Conservation (phyloP, 345 rosid genomes). For the Moricandia moricandioides region DNA sequence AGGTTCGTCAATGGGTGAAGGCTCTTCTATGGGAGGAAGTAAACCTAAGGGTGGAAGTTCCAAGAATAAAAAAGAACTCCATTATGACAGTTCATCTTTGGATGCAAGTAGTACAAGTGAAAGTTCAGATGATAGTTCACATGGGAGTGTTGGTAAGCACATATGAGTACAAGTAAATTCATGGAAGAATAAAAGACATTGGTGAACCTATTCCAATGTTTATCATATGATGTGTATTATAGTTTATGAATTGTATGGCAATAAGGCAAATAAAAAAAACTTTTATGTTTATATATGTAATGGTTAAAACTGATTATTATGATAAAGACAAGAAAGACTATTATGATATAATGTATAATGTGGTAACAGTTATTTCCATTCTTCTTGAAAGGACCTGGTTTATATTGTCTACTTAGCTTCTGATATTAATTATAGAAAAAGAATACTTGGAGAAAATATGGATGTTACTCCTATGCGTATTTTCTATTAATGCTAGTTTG, state of each 20-base stretch:
- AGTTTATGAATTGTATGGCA: background rate
- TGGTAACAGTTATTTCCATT: background rate
- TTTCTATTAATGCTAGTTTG: background rate
- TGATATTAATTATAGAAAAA: background rate
- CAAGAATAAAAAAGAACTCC: background rate
- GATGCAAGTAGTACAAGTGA: background rate
- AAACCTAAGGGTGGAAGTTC: background rate
- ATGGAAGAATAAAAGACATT: background rate
- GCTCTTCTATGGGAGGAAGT: background rate
- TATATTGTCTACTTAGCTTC: background rate
- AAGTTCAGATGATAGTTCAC: background rate
- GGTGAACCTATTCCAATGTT: background rate
- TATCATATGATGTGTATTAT: constrained; percentile 1
- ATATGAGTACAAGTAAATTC: background rate
- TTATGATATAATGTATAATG: background rate
- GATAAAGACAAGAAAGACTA: background rate
- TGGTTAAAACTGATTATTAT: background rate
- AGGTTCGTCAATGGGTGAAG: background rate
- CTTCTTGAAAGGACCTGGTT: background rate
- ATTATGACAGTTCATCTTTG: background rate
- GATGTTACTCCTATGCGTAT: background rate
- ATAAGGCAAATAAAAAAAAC: background rate
- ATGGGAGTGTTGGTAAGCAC: background rate
- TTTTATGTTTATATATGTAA: constrained; percentile 9
- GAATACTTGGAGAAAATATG: background rate